Evolutionary conservation across 371 early-diverging fungal genomes (phyloP).

Genomic region (Rhizopus delemar): DNA sequence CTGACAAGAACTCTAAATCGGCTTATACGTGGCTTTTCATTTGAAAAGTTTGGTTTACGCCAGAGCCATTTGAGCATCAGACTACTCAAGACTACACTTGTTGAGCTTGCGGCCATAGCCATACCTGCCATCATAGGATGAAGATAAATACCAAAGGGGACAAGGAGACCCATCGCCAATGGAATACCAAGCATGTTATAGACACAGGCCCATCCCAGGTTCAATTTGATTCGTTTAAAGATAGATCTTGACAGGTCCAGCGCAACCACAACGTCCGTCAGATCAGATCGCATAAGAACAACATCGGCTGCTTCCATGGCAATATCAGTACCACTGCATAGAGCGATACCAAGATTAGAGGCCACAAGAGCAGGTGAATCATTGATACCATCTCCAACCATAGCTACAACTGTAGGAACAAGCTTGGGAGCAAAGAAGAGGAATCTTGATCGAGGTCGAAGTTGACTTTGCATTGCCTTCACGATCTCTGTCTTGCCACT

Average conservation of each 20-base stretch:
- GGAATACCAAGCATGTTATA: conserved; percentile 93
- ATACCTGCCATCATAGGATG: conserved; percentile 92
- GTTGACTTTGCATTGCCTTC: conserved; percentile 55
- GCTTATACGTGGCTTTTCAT: not conserved
- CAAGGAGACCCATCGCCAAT: conserved; percentile 89
- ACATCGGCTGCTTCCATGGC: conserved; percentile 94
- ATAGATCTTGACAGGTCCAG: conserved; percentile 84
- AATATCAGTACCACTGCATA: conserved; percentile 92
- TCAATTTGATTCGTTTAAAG: conserved; percentile 79
- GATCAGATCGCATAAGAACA: conserved; percentile 80
- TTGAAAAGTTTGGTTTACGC: conserved; percentile 49
- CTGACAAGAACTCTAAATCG: not conserved
- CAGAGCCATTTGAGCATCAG: conserved; percentile 75
- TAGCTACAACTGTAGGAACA: conserved; percentile 67
- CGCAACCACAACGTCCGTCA: conserved; percentile 84
- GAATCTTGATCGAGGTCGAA: not conserved
- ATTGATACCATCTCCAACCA: conserved; percentile 99
- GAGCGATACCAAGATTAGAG: conserved; percentile 93
- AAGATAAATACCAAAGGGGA: conserved; percentile 81
- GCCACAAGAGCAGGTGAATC: conserved; percentile 95
- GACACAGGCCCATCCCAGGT: conserved; percentile 86
- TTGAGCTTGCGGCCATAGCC: conserved; percentile 94
- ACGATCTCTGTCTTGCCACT: conserved; percentile 85
- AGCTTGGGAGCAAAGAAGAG: conserved; percentile 1
- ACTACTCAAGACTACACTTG: conserved; percentile 88